A percentile compares a stretch with the other conserved stretches of the same genome.
These are phyloP conservation scores for Pseudophaeomoniella oleicola DNA, from an alignment of 2,329 filamentous ascomycete species.

Conservation along the genomic window DNA sequence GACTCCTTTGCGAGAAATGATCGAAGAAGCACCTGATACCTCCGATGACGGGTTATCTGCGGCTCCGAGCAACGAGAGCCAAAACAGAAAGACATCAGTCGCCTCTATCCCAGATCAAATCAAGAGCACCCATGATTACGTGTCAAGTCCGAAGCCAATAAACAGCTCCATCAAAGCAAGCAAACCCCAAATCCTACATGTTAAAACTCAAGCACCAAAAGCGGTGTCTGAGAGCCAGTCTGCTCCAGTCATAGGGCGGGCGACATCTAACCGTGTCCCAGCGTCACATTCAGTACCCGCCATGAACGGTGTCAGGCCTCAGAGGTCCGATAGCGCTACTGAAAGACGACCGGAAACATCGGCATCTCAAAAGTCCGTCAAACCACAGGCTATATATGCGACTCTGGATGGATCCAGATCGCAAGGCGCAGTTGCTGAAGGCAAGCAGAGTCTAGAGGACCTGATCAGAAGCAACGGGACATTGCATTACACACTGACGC, in stretches of 20 bases:
- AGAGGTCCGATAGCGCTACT: slow-evolving; percentile 1
- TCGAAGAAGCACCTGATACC: neutral
- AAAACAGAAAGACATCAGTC: too few species aligned
- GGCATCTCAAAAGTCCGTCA: neutral
- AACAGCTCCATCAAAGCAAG: too few species aligned
- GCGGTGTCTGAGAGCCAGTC: neutral
- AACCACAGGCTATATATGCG: neutral
- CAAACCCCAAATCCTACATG: neutral
- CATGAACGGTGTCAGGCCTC: neutral
- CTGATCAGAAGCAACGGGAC: slow-evolving; percentile 72
- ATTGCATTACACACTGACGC: slow-evolving; percentile 68
- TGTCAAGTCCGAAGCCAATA: too few species aligned
- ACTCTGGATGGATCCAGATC: slow-evolving; percentile 1
- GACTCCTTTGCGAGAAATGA: neutral
- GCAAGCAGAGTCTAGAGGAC: slow-evolving; percentile 59
- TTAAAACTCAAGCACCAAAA: neutral
- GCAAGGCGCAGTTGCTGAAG: slow-evolving; percentile 25
- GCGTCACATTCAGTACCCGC: neutral
- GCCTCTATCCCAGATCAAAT: too few species aligned
- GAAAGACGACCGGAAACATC: slow-evolving; percentile 1
- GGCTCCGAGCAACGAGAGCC: too few species aligned
- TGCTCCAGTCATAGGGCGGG: neutral
- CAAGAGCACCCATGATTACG: too few species aligned
- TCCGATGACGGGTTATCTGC: too few species aligned
- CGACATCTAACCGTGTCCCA: neutral